Conservation (phyloP, 1,284 basidiomycete genomes). For the Ustilago cynodontis region DNA sequence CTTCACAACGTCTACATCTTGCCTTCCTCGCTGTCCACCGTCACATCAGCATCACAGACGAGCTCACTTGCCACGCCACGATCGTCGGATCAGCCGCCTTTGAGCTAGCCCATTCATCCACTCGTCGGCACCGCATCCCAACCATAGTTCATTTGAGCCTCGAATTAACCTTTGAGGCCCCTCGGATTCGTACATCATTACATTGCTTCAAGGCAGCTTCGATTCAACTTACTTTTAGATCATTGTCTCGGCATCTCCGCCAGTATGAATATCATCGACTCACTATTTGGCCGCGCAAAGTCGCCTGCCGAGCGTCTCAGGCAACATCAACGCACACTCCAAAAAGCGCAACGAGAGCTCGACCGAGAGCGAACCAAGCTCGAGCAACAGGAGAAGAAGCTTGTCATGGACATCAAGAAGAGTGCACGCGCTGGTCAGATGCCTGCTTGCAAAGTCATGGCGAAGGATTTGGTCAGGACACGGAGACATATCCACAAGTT, state of each 20-base stretch:
- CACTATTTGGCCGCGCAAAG: constrained; percentile 84
- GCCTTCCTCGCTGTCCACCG: neutral
- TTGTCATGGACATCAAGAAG: constrained; percentile 89
- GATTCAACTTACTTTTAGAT: no score
- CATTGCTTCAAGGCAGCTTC: no score
- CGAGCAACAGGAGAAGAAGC: constrained; percentile 80
- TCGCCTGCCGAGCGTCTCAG: constrained; percentile 96
- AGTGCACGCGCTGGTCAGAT: constrained; percentile 95
- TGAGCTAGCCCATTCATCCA: neutral
- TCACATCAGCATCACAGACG: neutral
- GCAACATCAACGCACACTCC: constrained; percentile 93
- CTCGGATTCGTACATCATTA: no score
- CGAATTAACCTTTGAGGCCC: no score
- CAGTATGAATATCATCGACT: constrained; percentile 58
- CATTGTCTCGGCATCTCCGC: neutral
- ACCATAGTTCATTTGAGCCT: no score
- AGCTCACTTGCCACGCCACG: neutral
- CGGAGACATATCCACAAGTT: constrained; percentile 97
- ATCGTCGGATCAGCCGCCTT: constrained; percentile 13
- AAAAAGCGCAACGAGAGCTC: constrained; percentile 95
- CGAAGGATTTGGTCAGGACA: constrained; percentile 96
- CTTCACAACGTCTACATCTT: neutral
- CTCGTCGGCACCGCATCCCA: no score
- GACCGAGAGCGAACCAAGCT: constrained; percentile 94
- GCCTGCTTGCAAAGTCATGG: constrained; percentile 91